Percentiles rank a stretch among this genome's conserved stretches.
Evolutionary conservation across 106 monocot species (phyloP).

Genomic region (Narthecium ossifragum): DNA sequence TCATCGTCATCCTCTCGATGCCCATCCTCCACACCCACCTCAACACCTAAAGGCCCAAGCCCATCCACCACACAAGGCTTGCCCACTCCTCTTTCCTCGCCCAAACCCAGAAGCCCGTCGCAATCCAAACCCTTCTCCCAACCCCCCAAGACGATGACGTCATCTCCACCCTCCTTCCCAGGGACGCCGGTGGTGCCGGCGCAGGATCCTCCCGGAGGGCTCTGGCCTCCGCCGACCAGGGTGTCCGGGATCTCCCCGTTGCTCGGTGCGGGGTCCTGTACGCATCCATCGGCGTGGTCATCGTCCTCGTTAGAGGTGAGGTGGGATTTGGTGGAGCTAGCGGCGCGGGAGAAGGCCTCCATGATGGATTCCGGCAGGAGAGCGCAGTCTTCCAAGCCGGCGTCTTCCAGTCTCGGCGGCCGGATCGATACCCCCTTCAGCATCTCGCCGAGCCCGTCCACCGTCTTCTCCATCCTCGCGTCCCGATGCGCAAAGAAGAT

Average conservation of each 20-base stretch:
- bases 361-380: conserved; percentile 69
- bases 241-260: conserved; percentile 25
- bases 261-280: conserved; percentile 26
- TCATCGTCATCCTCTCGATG: conserved; percentile 3
- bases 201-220: too few species aligned
- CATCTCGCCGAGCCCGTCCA: conserved; percentile 1
- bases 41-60: not conserved
- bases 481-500: too few species aligned
- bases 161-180: not conserved
- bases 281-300: conserved; percentile 21
- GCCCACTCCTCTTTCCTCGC: conserved; percentile 2
- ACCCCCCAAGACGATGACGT: conserved; percentile 11
- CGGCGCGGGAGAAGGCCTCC: conserved; percentile 86
- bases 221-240: conserved; percentile 1
- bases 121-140: conserved; percentile 4
- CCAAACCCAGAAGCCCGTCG: conserved; percentile 15
- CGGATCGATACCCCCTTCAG: conserved; percentile 13
- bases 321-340: conserved; percentile 25
- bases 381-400: conserved; percentile 89
- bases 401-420: conserved; percentile 78
- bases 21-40: not conserved
- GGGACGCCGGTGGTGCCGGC: conserved; percentile 5
- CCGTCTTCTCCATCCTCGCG: not conserved
- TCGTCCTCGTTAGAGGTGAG: conserved; percentile 5
- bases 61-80: conserved; percentile 10